Evolutionary conservation across 1,139 yeast species (phyloP).

Genomic region (Candida tetrigidarum): DNA sequence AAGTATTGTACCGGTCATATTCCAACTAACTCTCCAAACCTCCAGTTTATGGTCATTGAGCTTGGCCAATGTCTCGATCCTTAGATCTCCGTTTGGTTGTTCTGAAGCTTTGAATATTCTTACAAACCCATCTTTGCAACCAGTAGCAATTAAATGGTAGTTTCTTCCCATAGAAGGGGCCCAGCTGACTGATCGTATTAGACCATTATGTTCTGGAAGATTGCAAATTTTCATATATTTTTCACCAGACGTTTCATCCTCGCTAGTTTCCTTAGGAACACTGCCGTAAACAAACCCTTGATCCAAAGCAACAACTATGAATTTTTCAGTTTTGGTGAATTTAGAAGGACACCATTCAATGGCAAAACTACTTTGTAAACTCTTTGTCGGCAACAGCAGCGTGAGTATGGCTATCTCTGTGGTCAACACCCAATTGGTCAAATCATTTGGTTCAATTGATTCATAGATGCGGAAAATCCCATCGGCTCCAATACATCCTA

Average conservation of each 20-base stretch:
- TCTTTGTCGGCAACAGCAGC: conserved; percentile 67
- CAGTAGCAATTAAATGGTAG: conserved; percentile 90
- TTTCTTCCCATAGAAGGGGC: conserved; percentile 96
- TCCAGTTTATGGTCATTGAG: conserved; percentile 81
- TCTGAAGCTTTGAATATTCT: conserved; percentile 77
- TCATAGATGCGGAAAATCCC: conserved; percentile 88
- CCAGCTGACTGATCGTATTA: conserved; percentile 92
- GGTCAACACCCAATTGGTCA: conserved; percentile 79
- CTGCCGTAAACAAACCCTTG: conserved; percentile 77
- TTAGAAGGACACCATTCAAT: conserved; percentile 94
- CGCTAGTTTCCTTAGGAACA: conserved; percentile 13
- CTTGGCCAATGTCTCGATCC: conserved; percentile 42
- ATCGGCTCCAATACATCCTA: conserved; percentile 91
- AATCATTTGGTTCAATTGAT: conserved; percentile 84
- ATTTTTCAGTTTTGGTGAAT: conserved; percentile 70
- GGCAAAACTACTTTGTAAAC: conserved; percentile 84
- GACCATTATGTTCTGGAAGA: conserved; percentile 79
- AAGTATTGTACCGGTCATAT: conserved; percentile 87
- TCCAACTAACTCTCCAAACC: conserved; percentile 98
- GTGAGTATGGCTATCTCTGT: conserved; percentile 72
- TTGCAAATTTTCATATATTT: conserved; percentile 40
- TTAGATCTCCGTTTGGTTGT: conserved; percentile 34
- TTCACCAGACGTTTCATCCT: conserved; percentile 18
- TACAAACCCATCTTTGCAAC: conserved; percentile 92
- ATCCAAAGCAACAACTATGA: conserved; percentile 86